Evolutionary conservation across 331 rosid species (phyloP).

Genomic region (Acacia pycnantha): DNA sequence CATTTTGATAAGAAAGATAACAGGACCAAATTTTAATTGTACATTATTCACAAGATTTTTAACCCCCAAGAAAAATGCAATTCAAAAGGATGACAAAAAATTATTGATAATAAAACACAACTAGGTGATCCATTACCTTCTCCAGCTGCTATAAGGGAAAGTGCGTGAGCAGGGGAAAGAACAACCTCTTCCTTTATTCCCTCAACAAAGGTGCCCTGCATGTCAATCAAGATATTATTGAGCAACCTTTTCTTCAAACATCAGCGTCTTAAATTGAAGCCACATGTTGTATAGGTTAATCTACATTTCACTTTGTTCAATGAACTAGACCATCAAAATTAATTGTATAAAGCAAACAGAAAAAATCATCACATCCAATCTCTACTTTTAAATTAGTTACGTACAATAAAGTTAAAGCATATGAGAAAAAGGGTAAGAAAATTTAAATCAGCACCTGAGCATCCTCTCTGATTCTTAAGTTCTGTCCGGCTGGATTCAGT

Average conservation of each 20-base stretch:
- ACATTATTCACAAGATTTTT: constrained; percentile 13
- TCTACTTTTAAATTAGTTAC: constrained; percentile 1
- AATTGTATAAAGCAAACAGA: constrained; percentile 13
- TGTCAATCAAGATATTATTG: constrained; percentile 33
- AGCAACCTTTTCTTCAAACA: constrained; percentile 29
- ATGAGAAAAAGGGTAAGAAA: constrained; percentile 26
- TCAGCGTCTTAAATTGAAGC: constrained; percentile 17
- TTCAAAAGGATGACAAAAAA: background rate
- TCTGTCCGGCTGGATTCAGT: constrained; percentile 96
- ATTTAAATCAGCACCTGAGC: constrained; percentile 67
- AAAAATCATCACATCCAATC: constrained; percentile 13
- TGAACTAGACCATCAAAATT: constrained; percentile 14
- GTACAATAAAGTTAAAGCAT: constrained; percentile 6
- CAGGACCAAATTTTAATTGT: background rate
- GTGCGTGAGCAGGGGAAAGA: constrained; percentile 97
- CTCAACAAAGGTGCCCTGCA: constrained; percentile 93
- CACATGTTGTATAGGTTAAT: constrained; percentile 6
- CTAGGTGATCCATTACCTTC: constrained; percentile 65
- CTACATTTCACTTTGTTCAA: constrained; percentile 19
- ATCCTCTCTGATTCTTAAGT: constrained; percentile 96
- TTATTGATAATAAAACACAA: constrained; percentile 1
- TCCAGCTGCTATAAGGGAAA: constrained; percentile 98
- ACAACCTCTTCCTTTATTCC: constrained; percentile 99
- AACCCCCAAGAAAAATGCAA: background rate
- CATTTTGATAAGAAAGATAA: constrained; percentile 13